Percentiles rank a stretch among this genome's conserved stretches.
These are phyloP conservation scores for Synchytrium microbalum DNA, from an alignment of 371 early-diverging fungal genomes.

Conservation along the genomic window DNA sequence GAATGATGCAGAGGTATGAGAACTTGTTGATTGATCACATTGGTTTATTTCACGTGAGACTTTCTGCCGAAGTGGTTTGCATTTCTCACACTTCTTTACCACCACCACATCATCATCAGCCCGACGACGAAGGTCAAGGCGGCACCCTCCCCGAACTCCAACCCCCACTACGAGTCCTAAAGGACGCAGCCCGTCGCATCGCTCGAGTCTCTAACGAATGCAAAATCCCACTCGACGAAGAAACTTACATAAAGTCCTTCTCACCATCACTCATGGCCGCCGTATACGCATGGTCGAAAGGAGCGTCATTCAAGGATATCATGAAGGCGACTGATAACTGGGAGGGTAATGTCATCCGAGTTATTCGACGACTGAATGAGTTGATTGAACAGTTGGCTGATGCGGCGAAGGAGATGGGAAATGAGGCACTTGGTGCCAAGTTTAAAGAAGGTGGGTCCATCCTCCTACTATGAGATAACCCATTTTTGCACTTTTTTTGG, in stretches of 20 bases:
- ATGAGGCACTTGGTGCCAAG: slow-evolving; percentile 92
- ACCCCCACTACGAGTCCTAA: slow-evolving; percentile 70
- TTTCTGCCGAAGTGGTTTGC: too few species aligned
- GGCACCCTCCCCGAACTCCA: slow-evolving; percentile 49
- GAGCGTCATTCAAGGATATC: slow-evolving; percentile 92
- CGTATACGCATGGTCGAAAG: slow-evolving; percentile 92
- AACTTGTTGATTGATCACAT: neutral
- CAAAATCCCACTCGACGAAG: slow-evolving; percentile 69
- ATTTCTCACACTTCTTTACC: too few species aligned
- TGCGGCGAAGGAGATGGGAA: slow-evolving; percentile 97
- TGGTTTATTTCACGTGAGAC: neutral
- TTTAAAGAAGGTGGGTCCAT: slow-evolving; percentile 76
- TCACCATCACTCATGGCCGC: slow-evolving; percentile 95
- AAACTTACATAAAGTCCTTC: slow-evolving; percentile 76
- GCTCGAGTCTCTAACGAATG: slow-evolving; percentile 81
- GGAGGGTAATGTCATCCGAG: slow-evolving; percentile 96
- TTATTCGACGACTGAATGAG: slow-evolving; percentile 94
- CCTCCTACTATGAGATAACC: too few species aligned
- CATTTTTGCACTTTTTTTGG: neutral
- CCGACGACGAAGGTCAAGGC: slow-evolving; percentile 39
- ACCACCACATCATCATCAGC: slow-evolving; percentile 10
- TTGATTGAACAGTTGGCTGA: slow-evolving; percentile 89
- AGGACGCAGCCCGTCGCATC: slow-evolving; percentile 81
- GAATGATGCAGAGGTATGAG: slow-evolving; percentile 72
- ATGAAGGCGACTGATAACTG: slow-evolving; percentile 95